Base-by-base conservation (phyloP, 176 grass and related monocot species). In the Avena insularis region DNA sequence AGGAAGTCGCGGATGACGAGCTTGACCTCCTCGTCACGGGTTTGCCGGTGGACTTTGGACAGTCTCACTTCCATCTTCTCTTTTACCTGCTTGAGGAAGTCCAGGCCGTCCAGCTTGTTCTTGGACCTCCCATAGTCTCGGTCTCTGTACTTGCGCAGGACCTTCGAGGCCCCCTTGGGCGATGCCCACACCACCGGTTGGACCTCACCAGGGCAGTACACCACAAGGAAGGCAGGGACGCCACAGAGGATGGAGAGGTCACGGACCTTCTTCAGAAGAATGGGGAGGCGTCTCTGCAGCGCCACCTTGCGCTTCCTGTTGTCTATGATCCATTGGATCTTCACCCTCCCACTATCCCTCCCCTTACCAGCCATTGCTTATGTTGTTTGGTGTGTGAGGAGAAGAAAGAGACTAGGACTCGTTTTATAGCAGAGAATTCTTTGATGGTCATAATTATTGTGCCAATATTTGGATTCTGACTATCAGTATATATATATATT, bases 1-100 rank as follows among this genome's bases (percentile, higher is more conserved):
- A 76, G 19, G 40, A 85, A n/a, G 5, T 94, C 83, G 68, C 45
- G 43, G 66, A 91, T 21, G 23, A 87, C 12, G 27, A 83, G 46
- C 19, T 50, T 79, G 1, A 82, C 12, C 83, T 89, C 79, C 11
- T 46, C 35, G 61, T 86, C 46, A 1, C 66, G 27, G 35, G 53
- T 60, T 27, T 59, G 33, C 14, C 35, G 58, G 31, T 88, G 23
- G 11, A 66, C 4, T 51, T 80, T 84, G 1, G 61, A 45, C 27
- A 88, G 78, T 29, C 85, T 56, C 33, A 33, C 67, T 36, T 51
- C 33, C 21, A 0, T 16, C 60, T 8, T 45, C 8, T 78, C 33
- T 0, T 29, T 0, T 19, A 25, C 12, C 49, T 40, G 31, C 45
- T 66, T 20, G 15, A 47, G 83, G 13, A 89, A 46, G 1, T 31